Conservation (phyloP, 306 rosid genomes). For the Lathyrus sativus region DNA sequence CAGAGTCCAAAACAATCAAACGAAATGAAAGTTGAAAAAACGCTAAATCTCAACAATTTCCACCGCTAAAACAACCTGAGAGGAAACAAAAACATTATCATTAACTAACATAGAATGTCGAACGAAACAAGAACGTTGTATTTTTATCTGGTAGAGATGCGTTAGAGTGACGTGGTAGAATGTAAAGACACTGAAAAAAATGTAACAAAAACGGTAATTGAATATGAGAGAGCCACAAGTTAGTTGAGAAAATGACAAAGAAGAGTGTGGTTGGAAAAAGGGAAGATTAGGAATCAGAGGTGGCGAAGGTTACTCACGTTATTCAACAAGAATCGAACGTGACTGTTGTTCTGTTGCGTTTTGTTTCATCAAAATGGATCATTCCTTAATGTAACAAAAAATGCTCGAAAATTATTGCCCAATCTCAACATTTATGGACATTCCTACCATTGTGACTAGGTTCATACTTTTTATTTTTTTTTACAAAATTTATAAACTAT, state of each 20-base stretch:
- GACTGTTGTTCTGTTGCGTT: too few species aligned
- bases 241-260: constrained; percentile 36
- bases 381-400: too few species aligned
- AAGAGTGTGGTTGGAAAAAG: constrained; percentile 21
- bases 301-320: neutral
- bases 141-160: neutral
- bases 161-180: constrained; percentile 34
- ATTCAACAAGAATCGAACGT: too few species aligned
- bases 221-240: constrained; percentile 46
- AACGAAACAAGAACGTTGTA: too few species aligned
- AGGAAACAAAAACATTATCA: neutral
- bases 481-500: too few species aligned
- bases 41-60: neutral
- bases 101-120: too few species aligned
- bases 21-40: neutral
- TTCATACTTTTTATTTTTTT: too few species aligned
- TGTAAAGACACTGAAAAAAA: neutral
- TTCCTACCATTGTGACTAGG: too few species aligned
- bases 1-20: constrained; percentile 3
- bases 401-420: too few species aligned
- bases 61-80: constrained; percentile 2
- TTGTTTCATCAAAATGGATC: too few species aligned
- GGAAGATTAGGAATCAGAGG: constrained; percentile 28
- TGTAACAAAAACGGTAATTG: constrained; percentile 5
- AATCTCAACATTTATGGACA: too few species aligned